These are phyloP conservation scores for Neopestalotiopsis rosae DNA, from an alignment of 2,329 filamentous ascomycete genomes.

Conservation along the genomic window DNA sequence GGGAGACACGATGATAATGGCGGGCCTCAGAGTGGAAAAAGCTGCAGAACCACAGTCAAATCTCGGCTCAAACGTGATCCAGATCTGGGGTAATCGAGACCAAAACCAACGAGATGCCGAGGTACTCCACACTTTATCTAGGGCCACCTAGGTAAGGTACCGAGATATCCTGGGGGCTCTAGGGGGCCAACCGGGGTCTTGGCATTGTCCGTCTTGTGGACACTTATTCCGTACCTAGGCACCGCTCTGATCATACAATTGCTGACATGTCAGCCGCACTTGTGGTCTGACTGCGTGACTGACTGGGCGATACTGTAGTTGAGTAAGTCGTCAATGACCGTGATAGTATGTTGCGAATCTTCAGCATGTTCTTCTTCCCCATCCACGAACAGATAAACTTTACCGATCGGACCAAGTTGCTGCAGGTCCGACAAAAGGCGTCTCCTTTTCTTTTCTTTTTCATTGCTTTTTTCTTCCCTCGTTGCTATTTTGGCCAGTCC, in stretches of 20 bases:
- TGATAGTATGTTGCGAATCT: background rate
- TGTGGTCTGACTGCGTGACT: too few relatives aligned
- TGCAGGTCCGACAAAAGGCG: background rate
- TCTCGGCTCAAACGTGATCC: background rate
- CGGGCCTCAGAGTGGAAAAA: background rate
- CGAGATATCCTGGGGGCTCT: background rate
- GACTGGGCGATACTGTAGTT: too few relatives aligned
- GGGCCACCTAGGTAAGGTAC: background rate
- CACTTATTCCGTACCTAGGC: background rate
- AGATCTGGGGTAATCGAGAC: constrained; percentile 2
- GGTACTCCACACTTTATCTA: constrained; percentile 1
- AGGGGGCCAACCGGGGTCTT: background rate
- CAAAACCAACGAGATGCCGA: constrained; percentile 2
- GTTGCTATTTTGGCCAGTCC: background rate
- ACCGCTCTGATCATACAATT: too few relatives aligned
- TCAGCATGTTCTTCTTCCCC: background rate
- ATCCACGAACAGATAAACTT: too few relatives aligned
- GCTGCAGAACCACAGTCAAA: background rate
- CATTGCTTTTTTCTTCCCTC: background rate
- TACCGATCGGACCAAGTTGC: background rate
- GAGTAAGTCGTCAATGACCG: too few relatives aligned
- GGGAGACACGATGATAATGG: background rate
- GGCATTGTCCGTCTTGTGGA: background rate
- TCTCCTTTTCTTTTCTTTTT: background rate
- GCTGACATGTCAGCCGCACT: too few relatives aligned